Base-by-base conservation (phyloP, 2,329 filamentous ascomycete genomes). In the Cercospora janseana region DNA sequence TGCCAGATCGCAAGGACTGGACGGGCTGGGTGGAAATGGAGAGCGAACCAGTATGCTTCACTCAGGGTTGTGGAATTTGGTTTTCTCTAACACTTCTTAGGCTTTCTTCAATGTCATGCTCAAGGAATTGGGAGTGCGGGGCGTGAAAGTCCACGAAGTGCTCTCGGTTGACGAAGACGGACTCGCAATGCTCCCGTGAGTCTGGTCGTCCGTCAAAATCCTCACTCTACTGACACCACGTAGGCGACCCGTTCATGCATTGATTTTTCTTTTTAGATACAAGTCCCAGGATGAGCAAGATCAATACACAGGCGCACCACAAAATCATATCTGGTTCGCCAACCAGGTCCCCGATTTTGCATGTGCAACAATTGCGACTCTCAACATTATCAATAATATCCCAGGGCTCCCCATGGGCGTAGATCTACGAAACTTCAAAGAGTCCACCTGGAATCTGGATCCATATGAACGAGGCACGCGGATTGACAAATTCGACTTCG, bases 301-400 rank as follows among this genome's bases (percentile, higher is more conserved):
- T 62, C 71, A 76, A 49, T 74, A 79, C 54, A 53, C 52, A 3
- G 74, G 72, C 35, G 32, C 45, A 12, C 20, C 76, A 67, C 54
- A 84, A 80, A 72, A 80, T 3, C 73, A 81, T 23, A 75, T 97
- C 13, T 98, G 93, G 92, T 97, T 96, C 68, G 90, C 91, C 21
- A 96, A 96, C 63, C 92, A 92, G 85, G 89, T 87, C 1, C 85
- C 83, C 0, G 78, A 81, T 48, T 95, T 95, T 68, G 86, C 89
- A 20, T 98, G 93, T 70, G 93, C 89, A 15, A 93, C 88, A n/a
- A 82, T 96, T 37, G 90, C 93, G 3, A 76, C 97, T 58, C 79
- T 96, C 60, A 97, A 97, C 63, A 95, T 96, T 53, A 74, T 95
- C 64, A 94, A 95, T 80, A 97, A 97, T 65, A 78, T 83, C 18